phyloP scores from a whole-genome alignment of 179 eudicot genomes.

The Drosera spatulata region DNA sequence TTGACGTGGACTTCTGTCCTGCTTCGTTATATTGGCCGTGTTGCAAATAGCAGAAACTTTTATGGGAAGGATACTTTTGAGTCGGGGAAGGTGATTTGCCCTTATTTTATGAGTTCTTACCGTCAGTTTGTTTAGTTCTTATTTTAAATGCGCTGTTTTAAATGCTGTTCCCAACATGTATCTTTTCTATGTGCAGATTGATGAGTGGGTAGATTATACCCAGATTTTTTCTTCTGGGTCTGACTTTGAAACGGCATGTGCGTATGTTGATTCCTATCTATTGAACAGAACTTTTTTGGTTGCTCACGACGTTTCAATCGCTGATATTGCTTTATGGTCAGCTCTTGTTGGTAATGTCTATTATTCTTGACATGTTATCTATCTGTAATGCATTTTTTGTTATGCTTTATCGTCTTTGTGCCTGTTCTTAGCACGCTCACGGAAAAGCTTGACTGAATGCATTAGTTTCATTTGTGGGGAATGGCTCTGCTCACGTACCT shows the following conservation, averaged over 20 bases:
- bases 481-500: neutral
- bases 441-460: neutral
- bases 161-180: conserved; percentile 1
- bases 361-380: neutral
- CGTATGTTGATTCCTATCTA: conserved; percentile 51
- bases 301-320: conserved; percentile 61
- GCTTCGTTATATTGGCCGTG: conserved; percentile 55
- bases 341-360: conserved; percentile 66
- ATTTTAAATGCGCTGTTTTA: neutral
- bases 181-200: conserved; percentile 38
- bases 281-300: conserved; percentile 62
- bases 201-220: conserved; percentile 74
- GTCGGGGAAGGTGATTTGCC: conserved; percentile 47
- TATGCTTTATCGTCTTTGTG: neutral
- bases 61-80: conserved; percentile 46
- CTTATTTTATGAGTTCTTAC: neutral
- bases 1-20: conserved; percentile 48
- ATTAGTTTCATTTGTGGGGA: neutral
- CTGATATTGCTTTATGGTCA: conserved; percentile 80
- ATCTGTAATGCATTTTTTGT: neutral
- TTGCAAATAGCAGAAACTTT: conserved; percentile 29
- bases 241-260: conserved; percentile 85
- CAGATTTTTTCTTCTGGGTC: conserved; percentile 64
- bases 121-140: neutral
- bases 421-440: neutral